Evolutionary conservation across 2,329 filamentous ascomycete genomes (phyloP).

Genomic region (Aspergillus intermedius): DNA sequence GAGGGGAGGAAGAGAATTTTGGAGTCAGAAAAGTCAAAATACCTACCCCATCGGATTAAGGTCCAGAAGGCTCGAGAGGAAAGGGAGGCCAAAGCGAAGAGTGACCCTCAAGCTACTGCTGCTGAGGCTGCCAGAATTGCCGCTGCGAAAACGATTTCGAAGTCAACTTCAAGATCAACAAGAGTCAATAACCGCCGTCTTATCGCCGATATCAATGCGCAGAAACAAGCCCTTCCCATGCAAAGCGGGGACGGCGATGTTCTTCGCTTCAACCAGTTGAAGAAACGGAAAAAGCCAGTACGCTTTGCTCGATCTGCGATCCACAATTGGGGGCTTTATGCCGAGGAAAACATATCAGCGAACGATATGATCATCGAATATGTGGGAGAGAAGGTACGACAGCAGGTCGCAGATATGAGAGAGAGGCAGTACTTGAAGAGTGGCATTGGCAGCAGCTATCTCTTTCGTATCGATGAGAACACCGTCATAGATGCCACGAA

Average conservation of each 20-base stretch:
- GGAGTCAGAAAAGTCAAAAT: slow-evolving; percentile 96
- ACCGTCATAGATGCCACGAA: slow-evolving; percentile 98
- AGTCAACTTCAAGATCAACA: slow-evolving; percentile 85
- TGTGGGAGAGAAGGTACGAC: slow-evolving; percentile 92
- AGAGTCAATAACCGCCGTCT: slow-evolving; percentile 93
- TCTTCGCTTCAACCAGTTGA: slow-evolving; percentile 95
- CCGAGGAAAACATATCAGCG: slow-evolving; percentile 92
- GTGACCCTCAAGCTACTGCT: slow-evolving; percentile 59
- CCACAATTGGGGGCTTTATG: slow-evolving; percentile 97
- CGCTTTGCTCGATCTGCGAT: slow-evolving; percentile 97
- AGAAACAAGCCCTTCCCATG: slow-evolving; percentile 68
- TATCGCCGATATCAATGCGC: slow-evolving; percentile 89
- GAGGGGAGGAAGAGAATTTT: slow-evolving; percentile 93
- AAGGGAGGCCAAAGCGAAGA: slow-evolving; percentile 65
- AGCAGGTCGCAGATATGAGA: slow-evolving; percentile 94
- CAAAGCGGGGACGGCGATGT: slow-evolving; percentile 78
- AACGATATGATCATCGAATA: slow-evolving; percentile 99
- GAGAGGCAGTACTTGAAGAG: slow-evolving; percentile 90
- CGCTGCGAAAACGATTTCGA: slow-evolving; percentile 72
- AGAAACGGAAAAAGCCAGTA: slow-evolving; percentile 98
- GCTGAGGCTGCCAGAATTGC: slow-evolving; percentile 66
- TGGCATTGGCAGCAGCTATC: slow-evolving; percentile 92
- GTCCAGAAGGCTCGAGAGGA: slow-evolving; percentile 87
- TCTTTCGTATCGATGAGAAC: slow-evolving; percentile 97
- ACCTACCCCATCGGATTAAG: slow-evolving; percentile 94